These are phyloP conservation scores for Luffa aegyptiaca DNA, from an alignment of 306 rosid species.

Conservation along the genomic window DNA sequence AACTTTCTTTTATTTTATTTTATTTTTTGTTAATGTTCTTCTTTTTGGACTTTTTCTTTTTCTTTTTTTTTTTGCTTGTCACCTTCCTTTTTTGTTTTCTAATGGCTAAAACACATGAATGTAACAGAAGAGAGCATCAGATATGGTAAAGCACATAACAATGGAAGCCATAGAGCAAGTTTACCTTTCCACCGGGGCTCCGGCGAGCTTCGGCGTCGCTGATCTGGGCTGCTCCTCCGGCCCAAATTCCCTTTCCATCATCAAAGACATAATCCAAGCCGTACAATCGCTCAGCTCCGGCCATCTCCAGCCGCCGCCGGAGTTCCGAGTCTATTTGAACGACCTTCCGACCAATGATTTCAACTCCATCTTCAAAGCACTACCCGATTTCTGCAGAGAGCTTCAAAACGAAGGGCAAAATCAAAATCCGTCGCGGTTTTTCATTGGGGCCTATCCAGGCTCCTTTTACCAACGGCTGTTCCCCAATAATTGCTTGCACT, in stretches of 20 bases:
- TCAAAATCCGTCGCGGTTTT: constrained; percentile 16
- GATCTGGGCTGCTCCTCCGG: constrained; percentile 96
- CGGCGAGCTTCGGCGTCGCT: constrained; percentile 72
- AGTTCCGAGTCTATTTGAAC: constrained; percentile 63
- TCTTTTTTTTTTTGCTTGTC: background rate
- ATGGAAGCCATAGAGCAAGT: constrained; percentile 48
- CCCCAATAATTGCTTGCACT: constrained; percentile 69
- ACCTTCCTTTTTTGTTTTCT: background rate
- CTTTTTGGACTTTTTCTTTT: background rate
- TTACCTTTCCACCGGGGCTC: constrained; percentile 37
- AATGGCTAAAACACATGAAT: background rate
- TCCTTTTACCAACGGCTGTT: constrained; percentile 81
- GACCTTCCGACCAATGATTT: constrained; percentile 97
- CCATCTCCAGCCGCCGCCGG: constrained; percentile 32
- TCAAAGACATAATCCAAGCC: constrained; percentile 65
- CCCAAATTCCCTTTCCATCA: constrained; percentile 56
- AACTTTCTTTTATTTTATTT: background rate
- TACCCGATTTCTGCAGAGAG: constrained; percentile 62
- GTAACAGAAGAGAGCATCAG: constrained; percentile 63
- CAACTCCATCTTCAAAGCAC: constrained; percentile 76
- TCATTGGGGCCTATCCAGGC: constrained; percentile 88
- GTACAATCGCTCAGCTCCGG: constrained; percentile 36
- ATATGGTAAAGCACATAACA: constrained; percentile 72
- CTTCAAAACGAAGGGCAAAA: constrained; percentile 23
- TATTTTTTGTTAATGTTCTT: background rate